These are phyloP conservation scores for Adansonia gregorii DNA, from an alignment of 441 rosid species.

Conservation along the genomic window DNA sequence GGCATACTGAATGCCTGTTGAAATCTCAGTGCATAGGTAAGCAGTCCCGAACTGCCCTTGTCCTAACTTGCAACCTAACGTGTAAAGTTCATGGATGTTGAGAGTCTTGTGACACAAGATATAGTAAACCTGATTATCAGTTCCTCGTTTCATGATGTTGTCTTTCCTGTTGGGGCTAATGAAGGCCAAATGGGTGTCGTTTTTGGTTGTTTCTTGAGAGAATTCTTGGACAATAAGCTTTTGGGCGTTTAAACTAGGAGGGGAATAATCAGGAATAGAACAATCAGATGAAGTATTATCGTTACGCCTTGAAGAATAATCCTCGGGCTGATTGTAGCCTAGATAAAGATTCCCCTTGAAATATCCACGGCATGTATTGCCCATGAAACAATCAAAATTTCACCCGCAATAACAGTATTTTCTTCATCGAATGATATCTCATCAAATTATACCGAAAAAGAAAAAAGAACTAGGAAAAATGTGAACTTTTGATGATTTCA, in stretches of 20 bases:
- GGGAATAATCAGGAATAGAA: conserved; percentile 53
- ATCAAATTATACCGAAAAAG: conserved; percentile 42
- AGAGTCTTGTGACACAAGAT: conserved; percentile 89
- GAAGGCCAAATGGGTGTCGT: conserved; percentile 42
- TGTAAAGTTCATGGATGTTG: conserved; percentile 82
- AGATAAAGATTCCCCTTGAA: conserved; percentile 59
- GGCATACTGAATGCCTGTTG: conserved; percentile 75
- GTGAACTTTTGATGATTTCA: conserved; percentile 28
- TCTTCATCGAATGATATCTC: conserved; percentile 55
- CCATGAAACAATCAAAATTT: conserved; percentile 64
- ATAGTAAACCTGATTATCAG: conserved; percentile 68
- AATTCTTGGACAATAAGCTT: conserved; percentile 45
- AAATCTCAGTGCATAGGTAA: conserved; percentile 70
- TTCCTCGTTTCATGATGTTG: conserved; percentile 64
- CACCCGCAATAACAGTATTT: conserved; percentile 36
- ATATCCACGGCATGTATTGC: conserved; percentile 85
- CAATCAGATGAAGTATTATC: conserved; percentile 37
- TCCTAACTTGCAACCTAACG: conserved; percentile 79
- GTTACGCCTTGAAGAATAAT: conserved; percentile 51
- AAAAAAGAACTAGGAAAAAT: conserved; percentile 15
- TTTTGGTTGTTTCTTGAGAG: conserved; percentile 40
- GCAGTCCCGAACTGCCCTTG: conserved; percentile 96
- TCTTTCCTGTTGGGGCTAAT: conserved; percentile 52
- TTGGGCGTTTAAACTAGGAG: conserved; percentile 39
- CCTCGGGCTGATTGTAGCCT: conserved; percentile 76